Evolutionary conservation across 202 grass and related monocot species (phyloP).

Genomic region (Brachypodium distachyon): DNA sequence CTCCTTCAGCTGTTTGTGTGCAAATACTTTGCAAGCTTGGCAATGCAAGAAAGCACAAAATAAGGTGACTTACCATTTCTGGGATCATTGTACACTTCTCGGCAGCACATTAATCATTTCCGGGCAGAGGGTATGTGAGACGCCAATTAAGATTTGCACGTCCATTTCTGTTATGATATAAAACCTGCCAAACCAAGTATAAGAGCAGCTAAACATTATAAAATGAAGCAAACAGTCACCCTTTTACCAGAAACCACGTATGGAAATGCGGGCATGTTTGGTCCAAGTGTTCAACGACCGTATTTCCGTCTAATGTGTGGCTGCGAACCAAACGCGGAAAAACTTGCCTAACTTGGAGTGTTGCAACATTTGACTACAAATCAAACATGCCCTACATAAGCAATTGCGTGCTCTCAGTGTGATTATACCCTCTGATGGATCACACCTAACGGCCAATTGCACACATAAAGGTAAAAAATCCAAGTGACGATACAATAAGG

Average conservation of each 20-base stretch:
- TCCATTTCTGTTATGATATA: constrained; percentile 72
- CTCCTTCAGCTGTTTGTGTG: background rate
- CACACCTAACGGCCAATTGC: background rate
- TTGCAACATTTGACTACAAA: background rate
- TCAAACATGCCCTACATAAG: background rate
- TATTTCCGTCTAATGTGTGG: background rate
- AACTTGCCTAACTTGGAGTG: background rate
- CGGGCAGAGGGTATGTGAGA: constrained; percentile 51
- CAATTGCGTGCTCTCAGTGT: background rate
- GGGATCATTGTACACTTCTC: background rate
- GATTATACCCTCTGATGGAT: background rate
- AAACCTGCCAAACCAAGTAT: constrained; percentile 49
- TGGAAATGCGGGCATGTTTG: background rate
- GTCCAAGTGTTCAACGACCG: background rate
- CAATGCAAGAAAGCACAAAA: background rate
- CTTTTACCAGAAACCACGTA: background rate
- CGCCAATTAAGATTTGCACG: constrained; percentile 56
- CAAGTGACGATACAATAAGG: background rate
- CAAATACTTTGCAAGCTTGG: background rate
- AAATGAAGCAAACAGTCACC: background rate
- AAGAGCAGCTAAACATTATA: constrained; percentile 8
- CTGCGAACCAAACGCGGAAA: background rate
- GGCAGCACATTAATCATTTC: constrained; percentile 42
- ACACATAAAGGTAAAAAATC: constrained; percentile 4
- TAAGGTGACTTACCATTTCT: constrained; percentile 17